A percentile compares a stretch with the other conserved stretches of the same genome.
Conservation (phyloP, 2,329 filamentous ascomycete genomes). For the Aureobasidium uvarum region DNA sequence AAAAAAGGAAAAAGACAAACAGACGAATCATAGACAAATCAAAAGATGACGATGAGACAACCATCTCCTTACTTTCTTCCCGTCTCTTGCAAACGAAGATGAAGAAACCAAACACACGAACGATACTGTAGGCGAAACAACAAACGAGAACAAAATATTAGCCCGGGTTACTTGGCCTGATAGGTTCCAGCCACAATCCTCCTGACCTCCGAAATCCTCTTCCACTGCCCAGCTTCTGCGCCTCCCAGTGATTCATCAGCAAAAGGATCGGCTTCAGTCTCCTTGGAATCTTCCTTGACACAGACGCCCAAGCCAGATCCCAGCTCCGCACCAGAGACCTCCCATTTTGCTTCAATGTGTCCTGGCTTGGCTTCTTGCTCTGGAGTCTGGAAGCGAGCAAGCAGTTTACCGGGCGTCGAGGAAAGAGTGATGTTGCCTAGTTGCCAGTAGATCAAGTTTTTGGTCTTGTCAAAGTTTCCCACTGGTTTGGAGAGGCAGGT, state of each 20-base stretch:
- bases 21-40: not conserved
- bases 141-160: not conserved
- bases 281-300: slow-evolving; percentile 42
- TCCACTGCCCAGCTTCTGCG: slow-evolving; percentile 20
- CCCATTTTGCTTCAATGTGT: slow-evolving; percentile 80
- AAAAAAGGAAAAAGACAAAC: not conserved
- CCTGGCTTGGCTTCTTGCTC: slow-evolving; percentile 70
- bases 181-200: slow-evolving; percentile 28
- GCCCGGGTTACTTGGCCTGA: slow-evolving; percentile 17
- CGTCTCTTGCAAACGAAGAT: not conserved
- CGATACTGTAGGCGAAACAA: not conserved
- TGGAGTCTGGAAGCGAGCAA: slow-evolving; percentile 72
- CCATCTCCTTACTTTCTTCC: not conserved
- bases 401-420: slow-evolving; percentile 66
- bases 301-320: slow-evolving; percentile 68
- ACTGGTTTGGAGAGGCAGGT: slow-evolving; percentile 74
- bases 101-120: no score
- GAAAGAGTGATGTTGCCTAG: slow-evolving; percentile 63
- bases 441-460: slow-evolving; percentile 76
- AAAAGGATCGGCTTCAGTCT: slow-evolving; percentile 46
- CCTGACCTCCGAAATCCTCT: slow-evolving; percentile 21
- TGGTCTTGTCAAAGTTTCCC: slow-evolving; percentile 76
- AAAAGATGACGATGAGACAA: not conserved
- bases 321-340: slow-evolving; percentile 47
- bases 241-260: slow-evolving; percentile 21